phyloP scores from a whole-genome alignment of 345 rosid species.

The Melastoma malabathricum region DNA sequence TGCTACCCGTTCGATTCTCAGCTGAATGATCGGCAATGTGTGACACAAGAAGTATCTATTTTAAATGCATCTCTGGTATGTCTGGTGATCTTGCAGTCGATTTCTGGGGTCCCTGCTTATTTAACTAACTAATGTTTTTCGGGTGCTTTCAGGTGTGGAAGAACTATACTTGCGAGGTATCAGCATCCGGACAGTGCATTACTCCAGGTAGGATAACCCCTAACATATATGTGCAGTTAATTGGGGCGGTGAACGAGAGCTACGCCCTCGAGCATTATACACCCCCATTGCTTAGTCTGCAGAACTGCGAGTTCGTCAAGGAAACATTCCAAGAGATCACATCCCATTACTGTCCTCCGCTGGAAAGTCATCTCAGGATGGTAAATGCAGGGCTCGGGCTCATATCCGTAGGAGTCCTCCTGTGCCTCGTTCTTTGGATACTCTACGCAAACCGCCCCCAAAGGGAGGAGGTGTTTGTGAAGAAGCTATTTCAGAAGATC shows the following conservation, averaged over 20 bases:
- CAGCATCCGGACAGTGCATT: constrained; percentile 38
- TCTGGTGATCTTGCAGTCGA: not conserved
- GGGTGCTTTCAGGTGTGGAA: constrained; percentile 54
- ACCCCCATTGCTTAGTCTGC: constrained; percentile 76
- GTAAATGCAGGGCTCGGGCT: constrained; percentile 77
- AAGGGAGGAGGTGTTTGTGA: constrained; percentile 96
- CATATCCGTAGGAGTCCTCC: constrained; percentile 74
- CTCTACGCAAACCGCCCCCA: constrained; percentile 94
- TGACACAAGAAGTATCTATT: constrained; percentile 51
- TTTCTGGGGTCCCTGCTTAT: not conserved
- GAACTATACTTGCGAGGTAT: constrained; percentile 44
- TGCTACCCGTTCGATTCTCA: constrained; percentile 66
- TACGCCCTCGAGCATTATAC: constrained; percentile 80
- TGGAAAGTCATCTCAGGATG: constrained; percentile 54
- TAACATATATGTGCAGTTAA: constrained; percentile 36
- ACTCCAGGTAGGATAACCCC: constrained; percentile 82
- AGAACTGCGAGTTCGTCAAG: constrained; percentile 75
- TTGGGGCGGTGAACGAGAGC: constrained; percentile 67
- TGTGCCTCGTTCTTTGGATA: constrained; percentile 83
- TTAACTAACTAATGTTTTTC: not conserved
- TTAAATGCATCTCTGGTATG: constrained; percentile 69
- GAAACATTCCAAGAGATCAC: constrained; percentile 68
- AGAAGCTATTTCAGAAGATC: constrained; percentile 8
- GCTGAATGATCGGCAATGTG: constrained; percentile 51
- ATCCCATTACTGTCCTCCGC: constrained; percentile 50